Base-by-base conservation (phyloP, 2,329 filamentous ascomycete species). In the Epichloe hybrida region DNA sequence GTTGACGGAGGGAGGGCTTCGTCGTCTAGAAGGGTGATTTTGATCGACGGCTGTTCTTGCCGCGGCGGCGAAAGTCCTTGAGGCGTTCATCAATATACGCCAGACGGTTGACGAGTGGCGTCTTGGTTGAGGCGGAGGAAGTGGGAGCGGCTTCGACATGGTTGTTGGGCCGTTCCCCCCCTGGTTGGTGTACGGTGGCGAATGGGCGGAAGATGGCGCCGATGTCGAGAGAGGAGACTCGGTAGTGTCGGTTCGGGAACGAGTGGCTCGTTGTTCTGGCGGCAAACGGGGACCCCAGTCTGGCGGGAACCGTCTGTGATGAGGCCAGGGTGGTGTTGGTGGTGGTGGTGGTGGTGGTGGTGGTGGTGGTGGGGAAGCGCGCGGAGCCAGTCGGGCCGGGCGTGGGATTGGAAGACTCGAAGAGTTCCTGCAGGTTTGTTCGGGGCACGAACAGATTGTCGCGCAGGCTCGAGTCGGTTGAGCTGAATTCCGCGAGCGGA, bases 211-310 rank as follows among this genome's bases (percentile, higher is more conserved):
- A 69, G 51, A 73, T 63, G 49, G 69, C 62, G 20, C 69, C 67
- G 47, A 72, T 57, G 46, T 74, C 71, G 36, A 77, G 66, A 40
- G 66, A 68, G 12, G 67, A 64, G 2, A 71, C 69, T 55, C 74
- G 72, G 35, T 71, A 73, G 34, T 75, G 62, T 40, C 80, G 72
- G 52, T 76, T 77, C n/a, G 80, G 80, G 54, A 82, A 80, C 44
- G 79, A 82, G 58, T 79, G 72, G 62, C 75, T 80, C 12, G 73
- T 69, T 50, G 63, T 68, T 9, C 69, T 61, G 36, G 69, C 69
- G 7, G 71, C 66, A 55, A 83, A 83, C 0, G 80, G 80, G 5
- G 80, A 83, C 34, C 80, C 77, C 4, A 83, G 69, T 6, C 78
- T 72, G 13, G 71, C 68, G 40, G 72, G 73, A 2, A 62, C 62